Evolutionary conservation across 1,284 basidiomycete species (phyloP), one percentile per base, ranked within the genome.

Genomic region (Dichomitus squalens): DNA sequence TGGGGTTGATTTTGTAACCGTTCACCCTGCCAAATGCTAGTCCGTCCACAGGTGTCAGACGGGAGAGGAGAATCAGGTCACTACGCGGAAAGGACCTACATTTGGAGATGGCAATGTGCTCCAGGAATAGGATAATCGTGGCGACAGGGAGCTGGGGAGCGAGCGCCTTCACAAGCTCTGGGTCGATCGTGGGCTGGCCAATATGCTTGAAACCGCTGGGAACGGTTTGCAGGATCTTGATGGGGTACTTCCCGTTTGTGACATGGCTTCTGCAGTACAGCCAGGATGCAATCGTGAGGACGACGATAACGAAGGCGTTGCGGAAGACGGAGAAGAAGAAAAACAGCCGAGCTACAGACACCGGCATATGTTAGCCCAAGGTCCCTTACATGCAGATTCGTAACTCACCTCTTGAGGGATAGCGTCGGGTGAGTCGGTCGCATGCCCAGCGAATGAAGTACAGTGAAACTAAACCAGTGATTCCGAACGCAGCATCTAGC

Each of bases 1-100:
- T 95, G 7, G 96, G 95, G 69, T 96, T 88, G 74, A 98, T 98
- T 74, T 94, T 97, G 81, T 98, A 98, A 31, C 90, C 90, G 73
- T 98, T 98, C 58, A 97, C 76, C 57, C 96, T 86, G 60, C 96
- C 96, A 72, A 98, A 98, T 0, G 95, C 93, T 90, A 29, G 23
- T 39, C n/a, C 16, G 23, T 2, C 16, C 4, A 7, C 25, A n/a
- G 16, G 48, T 23, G 36, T 50, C 38, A 50, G 9, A 8, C 48
- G 18, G 23, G 18, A 20, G 18, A 18, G 18, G 3, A 2, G 21
- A 18, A 23, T 18, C n/a, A n/a, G n/a, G 9, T 23, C 27, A 6
- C 6, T 16, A 16, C 39, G 7, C 18, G 49, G 20, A 8, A 20
- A 18, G 34, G 29, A 69, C 83, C 62, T 69, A 90, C 88, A 92